Conservation (phyloP, 768 basidiomycete genomes). For the Strobilomyces echinocephalus region DNA sequence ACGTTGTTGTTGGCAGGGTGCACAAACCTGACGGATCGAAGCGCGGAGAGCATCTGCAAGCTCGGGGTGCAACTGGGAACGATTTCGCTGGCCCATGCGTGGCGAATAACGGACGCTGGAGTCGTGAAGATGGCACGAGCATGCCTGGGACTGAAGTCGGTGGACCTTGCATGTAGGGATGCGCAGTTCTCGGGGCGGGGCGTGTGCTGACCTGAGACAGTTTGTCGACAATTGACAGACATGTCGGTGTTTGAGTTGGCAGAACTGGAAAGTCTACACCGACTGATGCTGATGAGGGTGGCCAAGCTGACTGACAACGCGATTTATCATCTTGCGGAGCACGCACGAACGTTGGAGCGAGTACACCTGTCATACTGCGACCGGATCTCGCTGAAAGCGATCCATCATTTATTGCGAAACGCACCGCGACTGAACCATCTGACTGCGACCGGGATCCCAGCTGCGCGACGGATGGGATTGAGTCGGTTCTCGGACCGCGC, state of each 20-base stretch:
- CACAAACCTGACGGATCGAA: conserved; percentile 62
- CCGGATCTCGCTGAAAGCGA: conserved; percentile 67
- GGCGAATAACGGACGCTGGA: conserved; percentile 73
- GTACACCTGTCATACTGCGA: conserved; percentile 87
- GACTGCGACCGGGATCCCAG: conserved; percentile 73
- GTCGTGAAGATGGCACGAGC: conserved; percentile 62
- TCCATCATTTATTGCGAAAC: conserved; percentile 63
- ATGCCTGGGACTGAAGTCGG: conserved; percentile 70
- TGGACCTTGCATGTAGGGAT: conserved; percentile 81
- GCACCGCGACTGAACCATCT: conserved; percentile 65
- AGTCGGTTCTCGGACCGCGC: conserved; percentile 72
- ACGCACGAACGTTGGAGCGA: conserved; percentile 64
- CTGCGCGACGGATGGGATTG: conserved; percentile 65
- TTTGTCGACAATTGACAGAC: conserved; percentile 81
- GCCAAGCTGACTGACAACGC: conserved; percentile 82
- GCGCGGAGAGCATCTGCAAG: conserved; percentile 61
- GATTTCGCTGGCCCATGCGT: conserved; percentile 75
- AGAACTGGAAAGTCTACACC: conserved; percentile 59
- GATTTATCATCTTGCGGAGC: conserved; percentile 71
- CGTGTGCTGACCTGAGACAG: conserved; percentile 35
- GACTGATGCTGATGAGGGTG: conserved; percentile 77
- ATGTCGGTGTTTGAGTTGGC: conserved; percentile 79
- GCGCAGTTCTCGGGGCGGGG: conserved; percentile 12
- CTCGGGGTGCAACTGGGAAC: conserved; percentile 75
- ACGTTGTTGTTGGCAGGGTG: conserved; percentile 78